These are phyloP conservation scores for Hura crepitans DNA, from an alignment of 441 rosid species.

Conservation along the genomic window DNA sequence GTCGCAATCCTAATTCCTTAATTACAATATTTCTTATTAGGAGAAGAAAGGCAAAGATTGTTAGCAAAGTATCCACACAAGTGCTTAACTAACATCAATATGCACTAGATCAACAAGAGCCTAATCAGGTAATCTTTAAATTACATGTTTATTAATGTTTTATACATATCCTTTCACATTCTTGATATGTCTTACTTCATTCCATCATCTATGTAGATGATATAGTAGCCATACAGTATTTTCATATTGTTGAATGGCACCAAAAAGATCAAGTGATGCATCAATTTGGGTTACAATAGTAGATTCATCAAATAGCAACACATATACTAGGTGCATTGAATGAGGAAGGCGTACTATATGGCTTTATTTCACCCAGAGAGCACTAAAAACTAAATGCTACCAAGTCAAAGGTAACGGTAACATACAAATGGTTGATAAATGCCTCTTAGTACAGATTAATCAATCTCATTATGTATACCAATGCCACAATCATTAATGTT, in stretches of 20 bases:
- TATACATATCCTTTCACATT: not conserved
- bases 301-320: not conserved
- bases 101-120: conserved; percentile 8
- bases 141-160: not conserved
- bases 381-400: too few species aligned
- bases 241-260: conserved; percentile 12
- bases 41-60: conserved; percentile 1
- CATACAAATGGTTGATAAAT: not conserved
- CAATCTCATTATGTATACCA: not conserved
- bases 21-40: not conserved
- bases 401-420: too few species aligned
- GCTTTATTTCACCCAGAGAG: not conserved
- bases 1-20: not conserved
- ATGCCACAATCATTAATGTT: not conserved
- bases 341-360: not conserved
- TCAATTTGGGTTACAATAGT: conserved; percentile 4
- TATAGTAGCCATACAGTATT: conserved; percentile 5
- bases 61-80: conserved; percentile 3
- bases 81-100: conserved; percentile 1
- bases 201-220: conserved; percentile 1
- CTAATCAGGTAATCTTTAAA: conserved; percentile 6
- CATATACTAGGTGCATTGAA: not conserved
- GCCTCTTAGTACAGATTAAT: not conserved
- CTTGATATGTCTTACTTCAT: not conserved
- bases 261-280: conserved; percentile 4